Evolutionary conservation across 306 rosid species (phyloP), one percentile per base, ranked within the genome.

Genomic region (Hylodesmum podocarpum): DNA sequence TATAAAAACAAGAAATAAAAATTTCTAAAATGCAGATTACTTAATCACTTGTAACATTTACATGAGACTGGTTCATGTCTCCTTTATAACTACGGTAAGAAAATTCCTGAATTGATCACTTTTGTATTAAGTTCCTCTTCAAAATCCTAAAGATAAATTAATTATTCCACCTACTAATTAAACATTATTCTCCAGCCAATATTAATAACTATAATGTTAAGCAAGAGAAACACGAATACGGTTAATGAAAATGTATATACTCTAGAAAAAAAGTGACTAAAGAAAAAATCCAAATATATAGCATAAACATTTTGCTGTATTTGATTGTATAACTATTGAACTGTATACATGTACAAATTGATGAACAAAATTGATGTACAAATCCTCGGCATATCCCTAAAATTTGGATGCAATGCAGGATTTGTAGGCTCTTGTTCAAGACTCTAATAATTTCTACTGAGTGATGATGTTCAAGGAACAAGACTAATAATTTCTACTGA

Each of bases 381-480:
- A 85, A 51, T 64, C 63, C 80, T 73, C n/a, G 5, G 14, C 7
- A 3, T n/a, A 54, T 54, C 33, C 33, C 62, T 21, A 27, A 57
- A 14, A 27, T 6, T 13, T 57, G 65, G 18, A 12, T 24, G 19
- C 65, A 1, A 1, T 21, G 31, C 0, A 54, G 36, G 59, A 77
- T 28, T 58, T 69, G 72, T 19, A 70, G 41, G 46, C n/a, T n/a
- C n/a, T n/a, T n/a, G n/a, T n/a, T 16, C 14, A 10, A 16, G 70
- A 39, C 22, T 15, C 50, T 84, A 89, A 49, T 54, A 24, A 12
- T 54, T 10, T 22, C 27, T 54, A 54, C 40, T 87, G 89, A 49
- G 91, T 84, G 64, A 86, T 75, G 33, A 88, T 81, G 84, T 92
- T 92, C 81, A 90, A 62, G 3, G 34, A 33, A 33, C 2, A n/a